These are phyloP conservation scores for Paraphaeosphaeria sporulosa DNA, from an alignment of 2,329 filamentous ascomycete species.

Conservation along the genomic window DNA sequence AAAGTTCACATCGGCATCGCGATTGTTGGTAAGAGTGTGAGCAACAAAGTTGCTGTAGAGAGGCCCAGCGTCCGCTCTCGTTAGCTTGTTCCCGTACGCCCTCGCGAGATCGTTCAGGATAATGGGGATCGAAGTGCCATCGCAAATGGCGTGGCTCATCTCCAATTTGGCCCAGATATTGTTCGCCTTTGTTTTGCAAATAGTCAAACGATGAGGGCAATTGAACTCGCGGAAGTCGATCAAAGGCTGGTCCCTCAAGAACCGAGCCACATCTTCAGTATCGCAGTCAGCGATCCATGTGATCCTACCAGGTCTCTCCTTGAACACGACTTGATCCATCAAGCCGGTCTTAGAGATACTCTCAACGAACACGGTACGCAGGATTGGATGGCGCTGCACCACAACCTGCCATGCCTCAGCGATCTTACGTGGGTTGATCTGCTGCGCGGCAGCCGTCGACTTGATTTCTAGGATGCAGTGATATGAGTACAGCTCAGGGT, in stretches of 20 bases:
- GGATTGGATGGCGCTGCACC: slow-evolving; percentile 40
- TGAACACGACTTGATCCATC: slow-evolving; percentile 45
- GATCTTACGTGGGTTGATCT: slow-evolving; percentile 34
- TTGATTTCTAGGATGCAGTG: slow-evolving; percentile 40
- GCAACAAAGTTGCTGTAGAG: slow-evolving; percentile 51
- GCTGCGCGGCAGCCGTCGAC: slow-evolving; percentile 21
- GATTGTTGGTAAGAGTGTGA: slow-evolving; percentile 37
- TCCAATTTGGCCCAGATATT: slow-evolving; percentile 57
- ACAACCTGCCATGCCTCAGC: slow-evolving; percentile 46
- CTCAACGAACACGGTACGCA: slow-evolving; percentile 46
- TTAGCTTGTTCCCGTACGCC: slow-evolving; percentile 55
- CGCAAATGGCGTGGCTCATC: slow-evolving; percentile 60
- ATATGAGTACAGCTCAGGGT: slow-evolving; percentile 40
- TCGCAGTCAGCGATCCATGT: slow-evolving; percentile 33
- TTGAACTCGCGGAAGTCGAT: slow-evolving; percentile 40
- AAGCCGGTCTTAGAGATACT: slow-evolving; percentile 41
- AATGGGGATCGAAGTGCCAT: slow-evolving; percentile 60
- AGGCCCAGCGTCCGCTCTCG: slow-evolving; percentile 44
- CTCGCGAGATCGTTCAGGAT: slow-evolving; percentile 56
- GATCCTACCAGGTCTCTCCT: slow-evolving; percentile 35
- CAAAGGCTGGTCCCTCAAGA: slow-evolving; percentile 29
- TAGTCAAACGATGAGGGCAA: slow-evolving; percentile 56
- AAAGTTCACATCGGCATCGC: slow-evolving; percentile 48
- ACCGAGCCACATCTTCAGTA: slow-evolving; percentile 25
- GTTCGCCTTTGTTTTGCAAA: slow-evolving; percentile 51